Conservation (phyloP, 176 grass and related monocot genomes). For the Musa schizocarpa region DNA sequence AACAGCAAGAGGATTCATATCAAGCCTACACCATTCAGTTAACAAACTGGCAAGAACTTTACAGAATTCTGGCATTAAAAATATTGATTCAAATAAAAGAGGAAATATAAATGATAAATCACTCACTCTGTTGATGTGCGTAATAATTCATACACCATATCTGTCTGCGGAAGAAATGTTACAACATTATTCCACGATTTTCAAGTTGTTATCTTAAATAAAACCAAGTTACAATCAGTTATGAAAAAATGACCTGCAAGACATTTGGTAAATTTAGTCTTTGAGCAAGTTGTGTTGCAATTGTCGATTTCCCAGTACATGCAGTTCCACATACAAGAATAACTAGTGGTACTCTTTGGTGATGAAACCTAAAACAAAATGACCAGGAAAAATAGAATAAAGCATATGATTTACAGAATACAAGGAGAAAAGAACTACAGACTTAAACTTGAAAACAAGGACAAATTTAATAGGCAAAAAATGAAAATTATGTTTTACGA, state of each 20-base stretch:
- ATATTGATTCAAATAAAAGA: constrained; percentile 2
- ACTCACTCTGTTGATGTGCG: constrained; percentile 89
- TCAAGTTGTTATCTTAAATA: background rate
- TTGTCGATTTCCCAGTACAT: constrained; percentile 96
- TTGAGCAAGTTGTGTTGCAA: constrained; percentile 93
- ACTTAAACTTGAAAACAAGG: background rate
- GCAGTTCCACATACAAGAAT: constrained; percentile 97
- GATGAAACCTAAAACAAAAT: constrained; percentile 60
- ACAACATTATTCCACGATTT: background rate
- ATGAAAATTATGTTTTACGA: too few relatives aligned
- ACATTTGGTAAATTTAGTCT: constrained; percentile 94
- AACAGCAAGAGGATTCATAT: background rate
- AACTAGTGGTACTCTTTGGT: constrained; percentile 89
- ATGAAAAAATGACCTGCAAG: constrained; percentile 60
- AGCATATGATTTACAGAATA: background rate
- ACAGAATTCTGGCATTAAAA: background rate
- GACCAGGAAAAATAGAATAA: constrained; percentile 16
- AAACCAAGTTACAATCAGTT: background rate
- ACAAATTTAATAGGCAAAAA: background rate
- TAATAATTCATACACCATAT: constrained; percentile 95
- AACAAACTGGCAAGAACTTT: background rate
- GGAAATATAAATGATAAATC: background rate
- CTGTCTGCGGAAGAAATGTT: constrained; percentile 46
- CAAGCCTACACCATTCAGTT: background rate
- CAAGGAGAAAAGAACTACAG: background rate